Evolutionary conservation across 208 protist genomes (phyloP).

Genomic region (Angomonas ambiguus): DNA sequence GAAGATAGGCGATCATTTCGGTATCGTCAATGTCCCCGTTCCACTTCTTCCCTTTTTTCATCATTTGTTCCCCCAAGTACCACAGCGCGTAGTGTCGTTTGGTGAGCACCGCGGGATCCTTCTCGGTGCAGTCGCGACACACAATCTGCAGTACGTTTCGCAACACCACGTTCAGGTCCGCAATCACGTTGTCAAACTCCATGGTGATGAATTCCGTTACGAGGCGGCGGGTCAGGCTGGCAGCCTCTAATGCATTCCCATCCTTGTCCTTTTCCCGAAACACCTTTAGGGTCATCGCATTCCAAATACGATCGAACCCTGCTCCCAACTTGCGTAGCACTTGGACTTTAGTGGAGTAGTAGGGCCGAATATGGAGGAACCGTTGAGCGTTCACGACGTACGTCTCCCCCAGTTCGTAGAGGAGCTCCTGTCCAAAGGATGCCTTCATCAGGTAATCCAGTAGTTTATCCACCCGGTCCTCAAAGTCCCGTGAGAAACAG

Average conservation of each 20-base stretch:
- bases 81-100: constrained; percentile 82
- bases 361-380: constrained; percentile 70
- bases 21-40: constrained; percentile 35
- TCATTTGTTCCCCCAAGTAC: constrained; percentile 75
- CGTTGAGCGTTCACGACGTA: constrained; percentile 76
- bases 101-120: constrained; percentile 37
- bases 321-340: constrained; percentile 58
- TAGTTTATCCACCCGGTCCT: constrained; percentile 63
- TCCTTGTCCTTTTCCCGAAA: constrained; percentile 26
- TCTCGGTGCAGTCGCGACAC: constrained; percentile 51
- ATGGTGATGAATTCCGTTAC: constrained; percentile 82
- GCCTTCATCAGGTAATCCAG: constrained; percentile 48
- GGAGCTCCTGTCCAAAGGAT: constrained; percentile 75
- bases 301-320: constrained; percentile 56
- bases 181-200: constrained; percentile 79
- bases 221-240: constrained; percentile 30
- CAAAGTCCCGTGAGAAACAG: constrained; percentile 74
- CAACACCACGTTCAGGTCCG: constrained; percentile 54
- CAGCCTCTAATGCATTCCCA: neutral
- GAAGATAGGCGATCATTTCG: constrained; percentile 74
- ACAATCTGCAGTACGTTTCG: constrained; percentile 73
- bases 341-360: constrained; percentile 76
- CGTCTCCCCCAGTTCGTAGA: constrained; percentile 71
- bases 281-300: constrained; percentile 12
- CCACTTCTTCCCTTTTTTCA: constrained; percentile 50